Evolutionary conservation across 2,329 filamentous ascomycete genomes (phyloP).

Genomic region (Macroventuria anomochaeta): DNA sequence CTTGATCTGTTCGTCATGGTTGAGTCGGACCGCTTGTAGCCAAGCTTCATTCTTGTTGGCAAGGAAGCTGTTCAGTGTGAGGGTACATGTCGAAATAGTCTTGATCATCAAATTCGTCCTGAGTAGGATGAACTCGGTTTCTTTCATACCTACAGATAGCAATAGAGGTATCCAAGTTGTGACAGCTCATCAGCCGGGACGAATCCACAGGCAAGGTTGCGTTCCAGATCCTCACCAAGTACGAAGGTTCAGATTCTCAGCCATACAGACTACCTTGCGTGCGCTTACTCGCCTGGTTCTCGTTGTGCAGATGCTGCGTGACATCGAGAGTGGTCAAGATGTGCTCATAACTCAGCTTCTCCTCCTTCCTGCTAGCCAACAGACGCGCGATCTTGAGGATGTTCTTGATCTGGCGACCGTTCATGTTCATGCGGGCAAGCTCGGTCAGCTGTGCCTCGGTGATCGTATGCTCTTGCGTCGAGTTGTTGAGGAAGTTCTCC

Average conservation of each 20-base stretch:
- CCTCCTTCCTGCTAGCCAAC: conserved; percentile 36
- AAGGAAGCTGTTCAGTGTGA: background rate
- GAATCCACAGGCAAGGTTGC: too few species aligned
- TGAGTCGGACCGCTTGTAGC: background rate
- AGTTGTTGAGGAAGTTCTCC: conserved; percentile 37
- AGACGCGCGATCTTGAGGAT: conserved; percentile 42
- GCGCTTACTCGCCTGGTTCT: conserved; percentile 41
- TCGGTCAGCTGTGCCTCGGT: conserved; percentile 43
- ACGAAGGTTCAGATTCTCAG: conserved; percentile 13
- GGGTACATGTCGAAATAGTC: too few species aligned
- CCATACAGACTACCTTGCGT: conserved; percentile 39
- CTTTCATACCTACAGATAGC: too few species aligned
- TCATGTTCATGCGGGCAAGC: conserved; percentile 53
- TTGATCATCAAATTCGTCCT: background rate
- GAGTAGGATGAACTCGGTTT: too few species aligned
- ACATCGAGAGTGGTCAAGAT: conserved; percentile 48
- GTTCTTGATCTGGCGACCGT: conserved; percentile 62
- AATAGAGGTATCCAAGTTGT: too few species aligned
- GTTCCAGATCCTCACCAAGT: too few species aligned
- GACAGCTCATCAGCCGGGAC: too few species aligned
- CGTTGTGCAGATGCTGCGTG: conserved; percentile 51
- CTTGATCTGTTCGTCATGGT: background rate
- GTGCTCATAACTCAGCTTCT: conserved; percentile 33
- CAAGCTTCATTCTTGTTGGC: background rate
- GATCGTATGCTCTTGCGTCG: conserved; percentile 21